These are phyloP conservation scores for Globisporangium apiculatum DNA, from an alignment of 352 stramenopile genomes.

Conservation along the genomic window DNA sequence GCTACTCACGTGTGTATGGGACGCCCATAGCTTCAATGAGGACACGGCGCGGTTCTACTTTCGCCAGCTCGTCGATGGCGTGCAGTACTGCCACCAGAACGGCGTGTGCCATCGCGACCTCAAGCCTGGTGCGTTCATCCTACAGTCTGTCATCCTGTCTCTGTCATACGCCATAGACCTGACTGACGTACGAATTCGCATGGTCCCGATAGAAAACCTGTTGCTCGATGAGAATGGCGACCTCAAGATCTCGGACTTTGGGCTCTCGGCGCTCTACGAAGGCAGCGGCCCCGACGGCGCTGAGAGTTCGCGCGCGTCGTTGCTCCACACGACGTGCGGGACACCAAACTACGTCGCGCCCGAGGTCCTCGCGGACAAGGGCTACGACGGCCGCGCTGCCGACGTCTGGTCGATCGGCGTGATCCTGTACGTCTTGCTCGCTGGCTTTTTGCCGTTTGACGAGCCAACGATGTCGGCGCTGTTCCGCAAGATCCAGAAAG, in stretches of 20 bases:
- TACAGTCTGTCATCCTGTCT: too few species aligned
- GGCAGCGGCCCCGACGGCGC: slow-evolving; percentile 66
- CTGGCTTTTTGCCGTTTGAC: slow-evolving; percentile 93
- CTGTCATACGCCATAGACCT: too few species aligned
- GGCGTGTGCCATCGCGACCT: slow-evolving; percentile 96
- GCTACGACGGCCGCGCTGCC: slow-evolving; percentile 89
- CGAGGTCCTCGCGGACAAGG: slow-evolving; percentile 91
- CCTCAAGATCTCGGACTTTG: slow-evolving; percentile 99
- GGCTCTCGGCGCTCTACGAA: slow-evolving; percentile 92
- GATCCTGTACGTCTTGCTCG: slow-evolving; percentile 95
- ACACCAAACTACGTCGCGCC: slow-evolving; percentile 96
- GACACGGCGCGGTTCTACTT: slow-evolving; percentile 98
- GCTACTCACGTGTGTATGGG: background rate
- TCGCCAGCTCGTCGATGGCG: slow-evolving; percentile 94
- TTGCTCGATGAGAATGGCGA: slow-evolving; percentile 94
- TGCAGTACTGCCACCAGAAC: slow-evolving; percentile 96
- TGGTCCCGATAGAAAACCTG: slow-evolving; percentile 80
- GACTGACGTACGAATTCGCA: too few species aligned
- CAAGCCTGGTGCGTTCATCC: slow-evolving; percentile 73
- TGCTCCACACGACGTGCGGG: slow-evolving; percentile 95
- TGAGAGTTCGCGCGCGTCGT: slow-evolving; percentile 81
- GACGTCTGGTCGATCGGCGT: slow-evolving; percentile 98
- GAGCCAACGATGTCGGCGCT: slow-evolving; percentile 93
- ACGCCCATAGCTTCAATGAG: slow-evolving; percentile 83
- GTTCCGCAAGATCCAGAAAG: slow-evolving; percentile 96